Evolutionary conservation across 1,139 yeast species (phyloP), one percentile per base, ranked within the genome.

Genomic region (Cylindricascospora bacillispora): DNA sequence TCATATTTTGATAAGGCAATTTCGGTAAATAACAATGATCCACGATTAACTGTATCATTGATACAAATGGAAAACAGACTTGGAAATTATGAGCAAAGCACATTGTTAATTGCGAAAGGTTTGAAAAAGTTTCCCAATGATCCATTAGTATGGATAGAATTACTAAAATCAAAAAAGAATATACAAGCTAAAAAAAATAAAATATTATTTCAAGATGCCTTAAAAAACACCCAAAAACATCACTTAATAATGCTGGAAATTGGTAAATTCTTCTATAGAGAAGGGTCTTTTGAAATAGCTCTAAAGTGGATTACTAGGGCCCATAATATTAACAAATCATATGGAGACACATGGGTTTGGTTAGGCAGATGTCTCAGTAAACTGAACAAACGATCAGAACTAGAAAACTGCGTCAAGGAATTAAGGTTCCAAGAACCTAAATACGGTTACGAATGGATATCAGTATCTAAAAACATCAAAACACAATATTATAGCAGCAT

Each of bases 341-440:
- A 63, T 47, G 97, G 94, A 3, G 97, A 86, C 51, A 55, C 65
- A 4, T 85, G 93, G 83, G 70, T 71, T 0, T 78, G 86, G 80
- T 53, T 65, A 29, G 70, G 67, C 45, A 62, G 65, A 25, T 73
- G 62, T 37, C 34, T 58, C 26, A 32, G 43, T 22, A 45, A 39
- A 41, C 49, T 58, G 27, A 57, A 57, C 2, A 40, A 45, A n/a
- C 7, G 10, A 10, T 7, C 9, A 7, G 52, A 48, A 9, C 40
- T 45, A 6, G 57, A 57, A 7, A 31, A 50, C 12, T 41, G 65
- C 30, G 36, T 54, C 13, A 7, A 10, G 7, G 33, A 41, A 3
- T 22, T 36, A 43, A 6, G 21, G 10, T 47, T 46, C 3, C 69
- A 66, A 3, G 67, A 64, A 24, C 81, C 86, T 2, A 63, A 62